Conservation (phyloP, 192 early-diverging fungal genomes). For the Umbelopsis vinacea region DNA sequence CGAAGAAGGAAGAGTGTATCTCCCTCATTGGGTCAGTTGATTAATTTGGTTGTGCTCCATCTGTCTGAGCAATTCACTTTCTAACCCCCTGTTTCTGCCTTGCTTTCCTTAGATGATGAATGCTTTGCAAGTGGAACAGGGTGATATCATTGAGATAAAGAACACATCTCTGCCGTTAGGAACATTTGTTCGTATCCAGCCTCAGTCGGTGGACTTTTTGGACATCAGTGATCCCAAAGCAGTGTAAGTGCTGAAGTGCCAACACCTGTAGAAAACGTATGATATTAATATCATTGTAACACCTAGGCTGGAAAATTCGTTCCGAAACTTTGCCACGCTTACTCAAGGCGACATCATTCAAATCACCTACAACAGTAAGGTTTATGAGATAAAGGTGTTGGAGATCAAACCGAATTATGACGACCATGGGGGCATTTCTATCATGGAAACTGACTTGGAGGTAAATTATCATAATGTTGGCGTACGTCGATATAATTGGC, state of each 20-base stretch:
- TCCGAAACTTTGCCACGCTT: slow-evolving; percentile 90
- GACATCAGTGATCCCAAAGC: slow-evolving; percentile 97
- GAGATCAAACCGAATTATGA: slow-evolving; percentile 76
- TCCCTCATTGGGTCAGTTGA: slow-evolving; percentile 92
- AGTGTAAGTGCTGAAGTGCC: slow-evolving; percentile 59
- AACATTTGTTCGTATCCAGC: slow-evolving; percentile 92
- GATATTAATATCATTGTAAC: background rate
- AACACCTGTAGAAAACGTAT: background rate
- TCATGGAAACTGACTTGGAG: slow-evolving; percentile 97
- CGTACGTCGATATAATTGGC: too few species aligned
- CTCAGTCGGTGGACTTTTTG: slow-evolving; percentile 95
- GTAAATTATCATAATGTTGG: slow-evolving; percentile 36
- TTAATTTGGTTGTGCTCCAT: too few species aligned
- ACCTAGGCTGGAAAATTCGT: slow-evolving; percentile 82
- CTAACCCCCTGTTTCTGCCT: background rate
- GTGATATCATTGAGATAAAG: slow-evolving; percentile 77
- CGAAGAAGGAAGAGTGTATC: slow-evolving; percentile 92
- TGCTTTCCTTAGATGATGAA: slow-evolving; percentile 84
- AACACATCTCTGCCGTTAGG: slow-evolving; percentile 82
- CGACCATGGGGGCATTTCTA: slow-evolving; percentile 78
- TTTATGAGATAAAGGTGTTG: slow-evolving; percentile 89
- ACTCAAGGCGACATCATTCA: slow-evolving; percentile 92
- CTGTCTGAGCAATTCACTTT: background rate
- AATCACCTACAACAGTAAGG: slow-evolving; percentile 87
- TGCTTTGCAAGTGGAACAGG: slow-evolving; percentile 75